Conservation (phyloP, 1,284 basidiomycete genomes). For the Tilletia horrida region DNA sequence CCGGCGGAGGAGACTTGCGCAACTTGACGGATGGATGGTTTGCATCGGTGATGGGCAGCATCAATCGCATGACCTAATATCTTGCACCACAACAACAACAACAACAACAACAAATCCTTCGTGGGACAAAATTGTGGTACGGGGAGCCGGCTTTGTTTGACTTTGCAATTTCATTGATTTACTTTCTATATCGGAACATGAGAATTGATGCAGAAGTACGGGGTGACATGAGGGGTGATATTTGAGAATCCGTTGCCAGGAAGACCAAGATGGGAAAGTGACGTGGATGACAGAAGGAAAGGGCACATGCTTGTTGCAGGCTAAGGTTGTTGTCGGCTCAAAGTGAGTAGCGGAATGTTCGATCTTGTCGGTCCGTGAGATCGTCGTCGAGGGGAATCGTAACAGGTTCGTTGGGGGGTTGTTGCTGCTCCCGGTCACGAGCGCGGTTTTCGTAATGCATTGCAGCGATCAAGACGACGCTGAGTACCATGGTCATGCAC, state of each 20-base stretch:
- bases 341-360: slow-evolving; percentile 6
- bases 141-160: too few species aligned
- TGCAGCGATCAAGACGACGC: slow-evolving; percentile 27
- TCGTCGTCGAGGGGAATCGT: background rate
- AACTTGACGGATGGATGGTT: slow-evolving; percentile 9
- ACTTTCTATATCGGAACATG: too few species aligned
- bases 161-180: too few species aligned
- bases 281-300: background rate
- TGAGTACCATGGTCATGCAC: slow-evolving; percentile 34
- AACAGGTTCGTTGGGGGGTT: background rate
- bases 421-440: slow-evolving; percentile 1
- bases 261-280: too few species aligned
- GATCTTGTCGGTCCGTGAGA: slow-evolving; percentile 8
- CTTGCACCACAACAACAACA: background rate
- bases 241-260: too few species aligned
- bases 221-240: too few species aligned
- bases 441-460: slow-evolving; percentile 31
- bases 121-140: too few species aligned
- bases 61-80: slow-evolving; percentile 10
- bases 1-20: slow-evolving; percentile 5
- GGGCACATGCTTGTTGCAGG: background rate
- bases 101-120: too few species aligned
- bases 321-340: background rate
- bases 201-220: too few species aligned
- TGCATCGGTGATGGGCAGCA: slow-evolving; percentile 15